A percentile compares a stretch with the other conserved stretches of the same genome.
These are phyloP conservation scores for Beauveria medogensis DNA, from an alignment of 2,329 filamentous ascomycete species.

Conservation along the genomic window DNA sequence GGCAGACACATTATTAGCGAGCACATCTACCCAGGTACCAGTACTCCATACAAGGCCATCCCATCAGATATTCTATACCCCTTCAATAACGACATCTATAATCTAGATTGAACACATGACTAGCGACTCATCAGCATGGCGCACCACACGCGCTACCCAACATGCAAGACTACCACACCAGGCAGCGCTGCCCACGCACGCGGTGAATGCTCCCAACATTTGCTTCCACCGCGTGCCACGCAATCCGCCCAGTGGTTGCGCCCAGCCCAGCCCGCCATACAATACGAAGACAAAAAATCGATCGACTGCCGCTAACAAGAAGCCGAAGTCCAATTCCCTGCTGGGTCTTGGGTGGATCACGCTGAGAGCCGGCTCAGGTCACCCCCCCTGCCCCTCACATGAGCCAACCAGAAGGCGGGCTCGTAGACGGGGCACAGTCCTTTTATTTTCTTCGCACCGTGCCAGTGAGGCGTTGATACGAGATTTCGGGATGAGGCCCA, in stretches of 20 bases:
- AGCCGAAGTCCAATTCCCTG: neutral
- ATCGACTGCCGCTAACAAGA: slow-evolving; percentile 3
- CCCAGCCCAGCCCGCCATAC: neutral
- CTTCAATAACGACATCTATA: too few relatives aligned
- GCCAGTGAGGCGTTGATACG: neutral
- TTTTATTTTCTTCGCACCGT: neutral
- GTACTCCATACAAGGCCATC: too few relatives aligned
- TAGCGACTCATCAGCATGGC: too few relatives aligned
- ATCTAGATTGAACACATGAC: too few relatives aligned
- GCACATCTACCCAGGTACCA: too few relatives aligned
- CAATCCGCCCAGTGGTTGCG: neutral
- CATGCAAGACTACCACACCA: too few relatives aligned
- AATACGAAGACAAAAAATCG: neutral
- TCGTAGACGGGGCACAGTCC: neutral
- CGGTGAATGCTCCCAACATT: too few relatives aligned
- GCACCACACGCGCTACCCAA: too few relatives aligned
- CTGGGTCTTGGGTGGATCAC: neutral
- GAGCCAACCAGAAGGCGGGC: neutral
- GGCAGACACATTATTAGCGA: too few relatives aligned
- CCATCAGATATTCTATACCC: too few relatives aligned
- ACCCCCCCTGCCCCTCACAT: neutral
- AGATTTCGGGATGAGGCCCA: neutral
- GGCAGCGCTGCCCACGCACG: too few relatives aligned
- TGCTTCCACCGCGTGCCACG: too few relatives aligned
- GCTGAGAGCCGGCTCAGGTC: neutral